Conservation (phyloP, 352 stramenopile species). For the Phytophthora cactorum region DNA sequence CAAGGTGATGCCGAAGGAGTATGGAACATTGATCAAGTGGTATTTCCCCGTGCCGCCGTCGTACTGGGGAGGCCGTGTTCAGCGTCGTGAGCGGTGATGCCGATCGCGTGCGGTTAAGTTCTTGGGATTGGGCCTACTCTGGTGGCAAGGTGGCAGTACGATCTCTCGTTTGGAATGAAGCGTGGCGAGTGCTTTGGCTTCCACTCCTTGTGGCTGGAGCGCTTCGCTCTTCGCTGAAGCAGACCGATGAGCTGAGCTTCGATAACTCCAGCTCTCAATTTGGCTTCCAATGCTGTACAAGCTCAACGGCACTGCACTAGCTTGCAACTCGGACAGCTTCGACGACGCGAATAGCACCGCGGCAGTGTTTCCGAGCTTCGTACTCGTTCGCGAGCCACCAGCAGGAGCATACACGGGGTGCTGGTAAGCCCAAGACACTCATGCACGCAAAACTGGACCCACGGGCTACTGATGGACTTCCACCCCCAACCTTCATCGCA, state of each 20-base stretch:
- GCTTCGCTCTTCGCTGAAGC: constrained; percentile 44
- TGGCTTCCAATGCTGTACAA: constrained; percentile 62
- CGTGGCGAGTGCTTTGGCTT: too few species aligned
- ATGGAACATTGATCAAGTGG: constrained; percentile 86
- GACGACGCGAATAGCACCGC: constrained; percentile 18
- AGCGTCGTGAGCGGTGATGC: too few species aligned
- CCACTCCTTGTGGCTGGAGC: constrained; percentile 30
- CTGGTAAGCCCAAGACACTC: too few species aligned
- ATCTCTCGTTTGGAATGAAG: too few species aligned
- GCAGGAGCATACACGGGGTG: too few species aligned
- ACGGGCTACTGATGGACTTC: too few species aligned
- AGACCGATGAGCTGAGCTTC: constrained; percentile 40
- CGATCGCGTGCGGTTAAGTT: too few species aligned
- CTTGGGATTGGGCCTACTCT: too few species aligned
- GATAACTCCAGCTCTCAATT: constrained; percentile 43
- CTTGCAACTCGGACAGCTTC: constrained; percentile 21
- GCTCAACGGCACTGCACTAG: constrained; percentile 35
- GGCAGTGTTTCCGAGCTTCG: constrained; percentile 54
- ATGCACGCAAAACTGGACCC: too few species aligned
- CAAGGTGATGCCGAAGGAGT: constrained; percentile 92
- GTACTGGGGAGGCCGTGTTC: constrained; percentile 34
- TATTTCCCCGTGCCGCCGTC: constrained; percentile 89
- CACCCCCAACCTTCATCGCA: too few species aligned
- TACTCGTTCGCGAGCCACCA: constrained; percentile 3
- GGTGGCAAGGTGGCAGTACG: too few species aligned